These are phyloP conservation scores for Alopecurus myosuroides DNA, from an alignment of 176 grass and related monocot species.

Conservation along the genomic window DNA sequence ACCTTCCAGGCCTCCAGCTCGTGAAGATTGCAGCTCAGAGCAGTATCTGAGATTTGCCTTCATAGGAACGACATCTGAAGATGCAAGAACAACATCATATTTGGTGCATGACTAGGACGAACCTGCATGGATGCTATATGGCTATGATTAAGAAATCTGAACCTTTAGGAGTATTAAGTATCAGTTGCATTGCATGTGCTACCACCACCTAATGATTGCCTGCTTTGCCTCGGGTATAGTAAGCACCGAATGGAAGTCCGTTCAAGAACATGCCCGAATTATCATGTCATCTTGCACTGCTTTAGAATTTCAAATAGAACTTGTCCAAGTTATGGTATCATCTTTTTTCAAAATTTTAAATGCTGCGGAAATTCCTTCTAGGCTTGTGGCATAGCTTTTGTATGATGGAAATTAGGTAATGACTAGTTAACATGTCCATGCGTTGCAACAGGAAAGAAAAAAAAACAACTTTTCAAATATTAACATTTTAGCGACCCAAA, in stretches of 20 bases:
- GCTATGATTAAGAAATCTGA: not conserved
- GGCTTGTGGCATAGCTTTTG: not conserved
- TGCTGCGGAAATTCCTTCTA: not conserved
- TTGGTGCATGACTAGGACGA: not conserved
- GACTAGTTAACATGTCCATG: too few relatives aligned
- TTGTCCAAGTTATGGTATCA: not conserved
- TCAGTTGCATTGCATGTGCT: not conserved
- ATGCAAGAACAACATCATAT: not conserved
- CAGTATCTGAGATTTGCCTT: not conserved
- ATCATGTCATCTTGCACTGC: not conserved
- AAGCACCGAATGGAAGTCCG: not conserved
- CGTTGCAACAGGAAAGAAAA: too few relatives aligned
- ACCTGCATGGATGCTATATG: not conserved
- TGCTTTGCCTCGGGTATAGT: not conserved
- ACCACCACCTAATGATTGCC: not conserved
- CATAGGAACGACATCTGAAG: not conserved
- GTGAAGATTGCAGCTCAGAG: not conserved
- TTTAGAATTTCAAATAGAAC: not conserved
- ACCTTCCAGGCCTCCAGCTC: constrained; percentile 53
- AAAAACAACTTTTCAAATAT: too few relatives aligned
- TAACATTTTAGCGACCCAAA: too few relatives aligned
- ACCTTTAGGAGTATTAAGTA: not conserved
- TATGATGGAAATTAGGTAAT: too few relatives aligned
- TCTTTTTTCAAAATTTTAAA: not conserved
- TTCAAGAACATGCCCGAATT: not conserved